A percentile compares a stretch with the other conserved stretches of the same genome.
Conservation (phyloP, 371 early-diverging fungal species). For the Batrachochytrium dendrobatidis region DNA sequence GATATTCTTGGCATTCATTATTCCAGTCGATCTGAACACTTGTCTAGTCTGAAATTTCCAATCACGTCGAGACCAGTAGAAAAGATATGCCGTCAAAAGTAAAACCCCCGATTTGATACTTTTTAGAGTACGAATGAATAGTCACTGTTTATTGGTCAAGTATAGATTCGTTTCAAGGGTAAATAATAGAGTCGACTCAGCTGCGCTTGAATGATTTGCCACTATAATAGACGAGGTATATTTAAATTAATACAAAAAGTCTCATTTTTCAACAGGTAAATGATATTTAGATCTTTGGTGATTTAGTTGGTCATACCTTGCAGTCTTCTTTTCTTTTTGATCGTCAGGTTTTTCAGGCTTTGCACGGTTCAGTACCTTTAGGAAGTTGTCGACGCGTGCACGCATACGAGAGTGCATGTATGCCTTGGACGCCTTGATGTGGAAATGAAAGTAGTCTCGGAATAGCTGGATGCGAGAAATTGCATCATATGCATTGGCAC, state of each 20-base stretch:
- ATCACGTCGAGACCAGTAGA: too few relatives aligned
- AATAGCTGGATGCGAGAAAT: constrained; percentile 91
- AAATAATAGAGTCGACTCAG: too few relatives aligned
- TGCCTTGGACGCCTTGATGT: constrained; percentile 97
- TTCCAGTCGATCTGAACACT: too few relatives aligned
- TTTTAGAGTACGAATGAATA: too few relatives aligned
- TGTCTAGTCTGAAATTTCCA: too few relatives aligned
- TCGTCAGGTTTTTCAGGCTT: constrained; percentile 76
- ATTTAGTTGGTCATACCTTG: constrained; percentile 36
- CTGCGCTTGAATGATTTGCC: constrained; percentile 36
- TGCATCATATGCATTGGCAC: constrained; percentile 67
- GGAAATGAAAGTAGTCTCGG: constrained; percentile 97
- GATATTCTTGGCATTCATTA: too few relatives aligned
- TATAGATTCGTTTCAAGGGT: too few relatives aligned
- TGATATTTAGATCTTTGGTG: neutral
- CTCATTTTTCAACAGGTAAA: neutral
- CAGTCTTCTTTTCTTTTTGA: constrained; percentile 90
- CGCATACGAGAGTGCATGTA: constrained; percentile 98
- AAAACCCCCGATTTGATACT: too few relatives aligned
- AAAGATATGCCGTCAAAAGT: too few relatives aligned
- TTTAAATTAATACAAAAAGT: neutral
- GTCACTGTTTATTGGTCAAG: too few relatives aligned
- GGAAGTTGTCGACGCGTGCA: constrained; percentile 86
- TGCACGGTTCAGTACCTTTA: constrained; percentile 96
- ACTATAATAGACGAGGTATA: constrained; percentile 11